A percentile compares a stretch with the other conserved stretches of the same genome.
Conservation (phyloP, 805 yeast species). For the Kodamaea nitidulidarum region DNA sequence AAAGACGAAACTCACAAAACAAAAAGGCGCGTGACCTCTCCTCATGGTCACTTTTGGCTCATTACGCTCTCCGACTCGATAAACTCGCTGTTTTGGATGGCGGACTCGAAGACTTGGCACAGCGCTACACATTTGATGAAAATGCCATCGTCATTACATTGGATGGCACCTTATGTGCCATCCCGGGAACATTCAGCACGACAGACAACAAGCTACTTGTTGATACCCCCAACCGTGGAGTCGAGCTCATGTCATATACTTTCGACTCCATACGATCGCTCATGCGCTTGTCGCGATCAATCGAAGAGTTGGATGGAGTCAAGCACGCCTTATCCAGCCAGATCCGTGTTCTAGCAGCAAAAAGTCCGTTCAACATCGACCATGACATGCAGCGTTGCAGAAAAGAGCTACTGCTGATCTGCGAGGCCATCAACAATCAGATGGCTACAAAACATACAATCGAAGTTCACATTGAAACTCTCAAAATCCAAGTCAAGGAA, state of each 20-base stretch:
- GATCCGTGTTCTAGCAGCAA: conserved; percentile 1
- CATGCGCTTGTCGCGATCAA: conserved; percentile 20
- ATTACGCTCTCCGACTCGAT: conserved; percentile 16
- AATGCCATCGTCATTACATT: conserved; percentile 22
- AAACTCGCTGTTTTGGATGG: conserved; percentile 13
- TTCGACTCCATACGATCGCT: conserved; percentile 30
- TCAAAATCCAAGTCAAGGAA: conserved; percentile 21
- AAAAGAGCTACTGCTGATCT: neutral
- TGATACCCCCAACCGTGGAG: neutral
- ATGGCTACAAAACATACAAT: conserved; percentile 20
- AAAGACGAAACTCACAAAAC: neutral
- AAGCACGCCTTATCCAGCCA: conserved; percentile 21
- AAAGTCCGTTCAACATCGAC: conserved; percentile 1
- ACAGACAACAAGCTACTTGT: neutral
- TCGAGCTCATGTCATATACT: conserved; percentile 19
- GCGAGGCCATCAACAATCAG: conserved; percentile 13
- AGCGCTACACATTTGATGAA: conserved; percentile 13
- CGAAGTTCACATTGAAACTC: conserved; percentile 7
- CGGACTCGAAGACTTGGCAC: conserved; percentile 8
- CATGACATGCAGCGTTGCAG: neutral
- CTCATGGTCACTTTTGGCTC: conserved; percentile 20
- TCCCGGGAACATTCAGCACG: conserved; percentile 10
- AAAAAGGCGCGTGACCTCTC: too few species aligned
- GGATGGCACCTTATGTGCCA: conserved; percentile 19
- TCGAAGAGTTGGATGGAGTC: conserved; percentile 25